Evolutionary conservation across 192 early-diverging fungal species (phyloP).

Genomic region (Cladochytrium replicatum): DNA sequence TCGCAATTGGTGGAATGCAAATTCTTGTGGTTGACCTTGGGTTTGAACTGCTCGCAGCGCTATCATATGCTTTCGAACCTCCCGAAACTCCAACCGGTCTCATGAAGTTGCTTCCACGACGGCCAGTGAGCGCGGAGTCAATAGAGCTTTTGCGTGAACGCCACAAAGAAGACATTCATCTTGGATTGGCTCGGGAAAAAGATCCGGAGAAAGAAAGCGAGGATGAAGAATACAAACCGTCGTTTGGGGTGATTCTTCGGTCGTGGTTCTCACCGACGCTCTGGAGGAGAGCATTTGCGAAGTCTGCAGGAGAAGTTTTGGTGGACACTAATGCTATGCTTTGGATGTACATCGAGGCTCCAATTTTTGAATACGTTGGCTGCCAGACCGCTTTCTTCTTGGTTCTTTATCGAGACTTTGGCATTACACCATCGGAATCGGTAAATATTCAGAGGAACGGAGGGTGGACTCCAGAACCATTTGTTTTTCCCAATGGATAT

Average conservation of each 20-base stretch:
- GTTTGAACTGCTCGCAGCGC: conserved; percentile 71
- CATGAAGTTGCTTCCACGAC: conserved; percentile 86
- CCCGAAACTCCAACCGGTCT: conserved; percentile 63
- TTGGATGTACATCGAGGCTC: conserved; percentile 83
- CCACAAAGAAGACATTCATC: conserved; percentile 6
- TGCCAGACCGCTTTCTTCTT: conserved; percentile 68
- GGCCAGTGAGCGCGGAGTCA: conserved; percentile 71
- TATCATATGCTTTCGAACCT: conserved; percentile 87
- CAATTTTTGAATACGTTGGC: conserved; percentile 67
- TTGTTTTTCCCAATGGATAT: no score
- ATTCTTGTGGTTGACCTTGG: conserved; percentile 91
- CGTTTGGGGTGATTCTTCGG: no score
- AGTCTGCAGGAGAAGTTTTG: conserved; percentile 71
- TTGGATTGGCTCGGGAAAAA: no score
- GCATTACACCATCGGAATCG: conserved; percentile 50
- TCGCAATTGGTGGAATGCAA: conserved; percentile 69
- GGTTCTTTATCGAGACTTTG: conserved; percentile 51
- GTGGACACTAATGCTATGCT: conserved; percentile 72
- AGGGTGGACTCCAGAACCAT: no score
- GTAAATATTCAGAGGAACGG: no score
- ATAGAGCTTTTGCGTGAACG: conserved; percentile 58
- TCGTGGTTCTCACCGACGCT: neutral
- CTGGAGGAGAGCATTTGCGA: conserved; percentile 42
- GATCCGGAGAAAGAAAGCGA: no score
- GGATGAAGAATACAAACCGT: no score